Base-by-base conservation (phyloP, 495 filamentous ascomycete genomes). In the Penicillium steckii region DNA sequence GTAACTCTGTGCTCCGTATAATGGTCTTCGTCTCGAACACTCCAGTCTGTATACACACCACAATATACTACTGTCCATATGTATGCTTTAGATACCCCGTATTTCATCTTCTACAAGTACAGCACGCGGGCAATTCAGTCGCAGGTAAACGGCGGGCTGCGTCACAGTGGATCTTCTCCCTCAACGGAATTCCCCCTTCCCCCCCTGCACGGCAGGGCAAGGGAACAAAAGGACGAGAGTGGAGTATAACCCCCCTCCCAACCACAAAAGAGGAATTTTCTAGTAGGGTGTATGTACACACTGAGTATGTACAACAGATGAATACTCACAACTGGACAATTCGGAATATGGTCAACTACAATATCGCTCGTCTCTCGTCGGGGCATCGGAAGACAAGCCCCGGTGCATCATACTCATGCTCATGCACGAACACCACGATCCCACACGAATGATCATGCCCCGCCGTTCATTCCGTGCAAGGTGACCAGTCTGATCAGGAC, bases 401-500 rank as follows among this genome's bases (percentile, higher is more conserved):
- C 10, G n/a, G 29, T 13, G 29, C 18, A 15, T n/a, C n/a, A n/a
- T n/a, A n/a, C n/a, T n/a, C 35, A 38, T 15, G 35, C n/a, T n/a
- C n/a, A 15, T 38, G 35, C 35, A 38, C 35, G 35, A 38, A 38
- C 44, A 46, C 29, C 57, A 40, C 53, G 32, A 50, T 53, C 44
- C 56, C 50, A 50, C 49, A 32, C 48, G 48, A 26, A 19, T 38
- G 23, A 41, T 21, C 24, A 8, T 50, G 61, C 59, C 61, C 61
- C 61, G 61, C 59, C 59, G 61, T 65, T 65, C 61, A 59, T 62
- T 53, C 61, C 52, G 52, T 55, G 46, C 49, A 46, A 53, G 27
- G 44, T 64, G 61, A 61, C 58, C 55, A 53, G 59, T 59, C 54
- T 41, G 37, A 48, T 52, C 29, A 47, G 42, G 41, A 44, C 44